A percentile compares a stretch with the other conserved stretches of the same genome.
Conservation (phyloP, 2,329 filamentous ascomycete genomes). For the Pseudocercospora vitis region DNA sequence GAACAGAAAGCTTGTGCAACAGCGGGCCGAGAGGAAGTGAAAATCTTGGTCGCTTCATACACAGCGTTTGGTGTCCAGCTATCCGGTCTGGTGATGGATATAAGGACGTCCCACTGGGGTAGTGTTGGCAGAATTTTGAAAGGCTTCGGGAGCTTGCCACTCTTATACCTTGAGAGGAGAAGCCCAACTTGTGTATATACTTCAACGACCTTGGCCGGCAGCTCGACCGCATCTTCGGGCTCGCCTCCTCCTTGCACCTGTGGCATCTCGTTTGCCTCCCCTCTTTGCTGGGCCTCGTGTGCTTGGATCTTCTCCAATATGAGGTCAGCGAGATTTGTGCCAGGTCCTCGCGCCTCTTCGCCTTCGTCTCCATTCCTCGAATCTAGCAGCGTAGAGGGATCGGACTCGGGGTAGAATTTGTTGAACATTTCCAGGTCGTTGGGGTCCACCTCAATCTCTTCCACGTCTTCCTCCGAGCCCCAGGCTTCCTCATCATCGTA, state of each 20-base stretch:
- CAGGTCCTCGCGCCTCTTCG: slow-evolving; percentile 40
- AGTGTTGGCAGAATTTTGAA: slow-evolving; percentile 96
- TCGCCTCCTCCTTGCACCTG: slow-evolving; percentile 54
- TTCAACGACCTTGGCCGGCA: slow-evolving; percentile 88
- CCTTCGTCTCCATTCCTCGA: slow-evolving; percentile 56
- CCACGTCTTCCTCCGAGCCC: slow-evolving; percentile 67
- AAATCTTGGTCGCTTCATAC: slow-evolving; percentile 88
- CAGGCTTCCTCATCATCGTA: slow-evolving; percentile 62
- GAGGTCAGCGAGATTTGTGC: slow-evolving; percentile 83
- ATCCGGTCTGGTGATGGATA: slow-evolving; percentile 80
- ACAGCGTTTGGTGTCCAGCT: slow-evolving; percentile 75
- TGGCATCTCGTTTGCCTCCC: slow-evolving; percentile 54
- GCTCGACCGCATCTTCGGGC: slow-evolving; percentile 77
- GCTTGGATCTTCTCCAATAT: slow-evolving; percentile 93
- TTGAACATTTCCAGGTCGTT: slow-evolving; percentile 88
- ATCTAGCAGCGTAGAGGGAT: slow-evolving; percentile 68
- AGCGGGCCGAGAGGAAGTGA: slow-evolving; percentile 78
- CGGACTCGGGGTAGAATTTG: slow-evolving; percentile 76
- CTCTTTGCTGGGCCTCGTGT: slow-evolving; percentile 70
- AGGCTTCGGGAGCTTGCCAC: slow-evolving; percentile 92
- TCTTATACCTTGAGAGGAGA: slow-evolving; percentile 89
- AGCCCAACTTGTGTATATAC: slow-evolving; percentile 92
- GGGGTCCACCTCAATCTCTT: slow-evolving; percentile 76
- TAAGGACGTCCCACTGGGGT: slow-evolving; percentile 86
- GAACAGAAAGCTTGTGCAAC: slow-evolving; percentile 83